A percentile compares a stretch with the other conserved stretches of the same genome.
These are phyloP conservation scores for Colletotrichum sidae DNA, from an alignment of 2,329 filamentous ascomycete species.

Conservation along the genomic window DNA sequence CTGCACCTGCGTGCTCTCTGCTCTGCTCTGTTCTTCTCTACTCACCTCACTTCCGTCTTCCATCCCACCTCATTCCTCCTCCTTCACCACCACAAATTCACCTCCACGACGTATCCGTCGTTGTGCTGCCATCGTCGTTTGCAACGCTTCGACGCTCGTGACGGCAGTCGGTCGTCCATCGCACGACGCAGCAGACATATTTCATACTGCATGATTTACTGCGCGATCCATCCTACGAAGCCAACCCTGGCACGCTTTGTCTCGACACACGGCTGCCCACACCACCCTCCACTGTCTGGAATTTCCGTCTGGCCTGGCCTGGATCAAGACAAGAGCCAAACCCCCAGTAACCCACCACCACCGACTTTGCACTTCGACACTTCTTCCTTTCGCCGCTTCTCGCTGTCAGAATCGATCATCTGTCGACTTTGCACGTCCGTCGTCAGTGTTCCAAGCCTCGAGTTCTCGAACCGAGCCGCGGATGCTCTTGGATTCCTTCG, in stretches of 20 bases:
- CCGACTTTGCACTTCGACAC: conserved; percentile 9
- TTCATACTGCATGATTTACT: conserved; percentile 2
- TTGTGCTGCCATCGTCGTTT: background rate
- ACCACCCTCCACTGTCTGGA: conserved; percentile 35
- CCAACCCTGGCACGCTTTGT: conserved; percentile 29
- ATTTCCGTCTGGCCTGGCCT: conserved; percentile 36
- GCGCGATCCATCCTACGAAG: conserved; percentile 27
- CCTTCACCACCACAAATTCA: conserved; percentile 30
- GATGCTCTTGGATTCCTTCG: conserved; percentile 14
- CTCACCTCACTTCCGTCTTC: conserved; percentile 23
- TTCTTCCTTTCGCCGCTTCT: conserved; percentile 21
- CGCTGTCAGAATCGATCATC: background rate
- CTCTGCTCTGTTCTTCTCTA: conserved; percentile 21
- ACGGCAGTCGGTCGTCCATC: background rate
- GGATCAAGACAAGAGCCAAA: conserved; percentile 27
- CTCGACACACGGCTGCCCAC: conserved; percentile 34
- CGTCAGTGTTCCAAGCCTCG: background rate
- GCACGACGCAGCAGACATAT: background rate
- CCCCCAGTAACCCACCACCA: conserved; percentile 34
- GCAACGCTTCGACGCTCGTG: background rate
- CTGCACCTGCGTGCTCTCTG: background rate
- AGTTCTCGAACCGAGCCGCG: background rate
- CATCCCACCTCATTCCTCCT: conserved; percentile 31
- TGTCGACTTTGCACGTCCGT: background rate
- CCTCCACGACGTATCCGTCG: conserved; percentile 11